Base-by-base conservation (phyloP, 139 green algal species). In the Eudorina sp. region DNA sequence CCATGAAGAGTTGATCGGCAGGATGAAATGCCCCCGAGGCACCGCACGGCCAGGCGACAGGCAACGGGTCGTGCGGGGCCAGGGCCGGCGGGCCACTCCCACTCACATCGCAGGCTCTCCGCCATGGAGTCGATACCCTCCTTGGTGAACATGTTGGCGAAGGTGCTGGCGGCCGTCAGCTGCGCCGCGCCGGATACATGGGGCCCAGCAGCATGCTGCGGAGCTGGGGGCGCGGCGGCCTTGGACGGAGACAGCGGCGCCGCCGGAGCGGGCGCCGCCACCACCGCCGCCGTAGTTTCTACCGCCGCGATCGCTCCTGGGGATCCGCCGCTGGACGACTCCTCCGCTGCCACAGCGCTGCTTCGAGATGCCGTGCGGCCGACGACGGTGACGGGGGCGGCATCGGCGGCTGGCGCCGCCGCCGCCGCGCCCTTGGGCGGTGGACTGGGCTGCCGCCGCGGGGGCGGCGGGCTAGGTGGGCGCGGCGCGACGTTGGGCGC, bases 51-150 rank as follows among this genome's bases (percentile, higher is more conserved):
- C n/a, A n/a, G n/a, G n/a, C n/a, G n/a, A n/a, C n/a, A n/a, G n/a
- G n/a, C n/a, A n/a, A n/a, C n/a, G n/a, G n/a, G n/a, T n/a, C n/a
- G n/a, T n/a, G n/a, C n/a, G n/a, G n/a, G n/a, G n/a, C n/a, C n/a
- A n/a, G n/a, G n/a, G n/a, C n/a, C n/a, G n/a, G n/a, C n/a, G n/a
- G n/a, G n/a, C n/a, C n/a, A n/a, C n/a, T n/a, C 40, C 7, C 23
- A 85, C 77, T 68, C 53, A 90, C 86, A 85, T 51, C 82, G 70
- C 3, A 90, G 51, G 68, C 64, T 90, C 69, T 90, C 86, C 53
- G 86, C 78, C 86, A 90, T 79, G 0, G 86, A 90, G 36, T 87
- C 86, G 8, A 90, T 83, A 13, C 82, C 82, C 82, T 88, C 82
- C 64, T 74, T 79, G 36, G 68, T 78, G 36, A 88, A 88, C 43